Evolutionary conservation across 2,329 filamentous ascomycete species (phyloP).

Genomic region (Dactylonectria macrodidyma): DNA sequence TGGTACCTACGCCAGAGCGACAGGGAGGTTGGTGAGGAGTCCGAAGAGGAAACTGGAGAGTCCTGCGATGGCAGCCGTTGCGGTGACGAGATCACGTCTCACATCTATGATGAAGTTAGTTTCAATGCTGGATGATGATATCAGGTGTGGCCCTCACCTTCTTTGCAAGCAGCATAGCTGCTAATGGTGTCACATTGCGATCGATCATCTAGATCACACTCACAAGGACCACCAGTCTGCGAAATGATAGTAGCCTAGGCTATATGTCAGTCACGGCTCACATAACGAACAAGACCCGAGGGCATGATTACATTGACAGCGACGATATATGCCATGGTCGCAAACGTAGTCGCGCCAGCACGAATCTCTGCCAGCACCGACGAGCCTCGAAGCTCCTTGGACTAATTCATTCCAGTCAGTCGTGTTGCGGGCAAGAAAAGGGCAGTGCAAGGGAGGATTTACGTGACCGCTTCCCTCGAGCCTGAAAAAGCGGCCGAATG

Average conservation of each 20-base stretch:
- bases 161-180: conserved; percentile 57
- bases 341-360: conserved; percentile 71
- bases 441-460: conserved; percentile 9
- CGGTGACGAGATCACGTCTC: conserved; percentile 82
- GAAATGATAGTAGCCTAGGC: conserved; percentile 35
- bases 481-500: conserved; percentile 36
- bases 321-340: conserved; percentile 47
- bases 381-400: conserved; percentile 67
- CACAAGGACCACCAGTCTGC: conserved; percentile 35
- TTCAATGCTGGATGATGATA: accelerated
- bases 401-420: conserved; percentile 20
- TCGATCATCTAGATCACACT: conserved; percentile 33
- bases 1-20: conserved; percentile 36
- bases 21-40: conserved; percentile 38
- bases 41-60: conserved; percentile 63
- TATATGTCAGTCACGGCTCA: neutral
- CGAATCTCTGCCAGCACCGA: conserved; percentile 74
- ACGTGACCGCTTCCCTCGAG: conserved; percentile 38
- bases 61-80: conserved; percentile 82
- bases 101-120: conserved; percentile 57
- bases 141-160: conserved; percentile 18
- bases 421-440: neutral
- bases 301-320: conserved; percentile 42
- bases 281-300: neutral
- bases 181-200: conserved; percentile 65